Percentiles rank a stretch among this genome's conserved stretches.
Conservation (phyloP, 169 alveolate genomes). For the Theileria annulata region DNA sequence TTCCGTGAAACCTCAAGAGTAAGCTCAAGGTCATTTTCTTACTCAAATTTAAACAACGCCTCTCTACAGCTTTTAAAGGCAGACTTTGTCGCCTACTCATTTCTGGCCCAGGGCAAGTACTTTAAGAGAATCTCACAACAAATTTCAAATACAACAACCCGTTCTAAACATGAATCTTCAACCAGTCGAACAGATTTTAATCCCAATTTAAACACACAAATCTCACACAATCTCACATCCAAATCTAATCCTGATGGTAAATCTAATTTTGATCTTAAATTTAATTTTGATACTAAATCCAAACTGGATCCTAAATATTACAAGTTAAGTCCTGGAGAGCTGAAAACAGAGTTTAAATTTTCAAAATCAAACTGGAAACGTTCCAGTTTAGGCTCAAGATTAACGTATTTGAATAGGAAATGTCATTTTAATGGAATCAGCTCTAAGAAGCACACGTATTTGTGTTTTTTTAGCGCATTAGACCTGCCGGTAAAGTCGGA, state of each 20-base stretch:
- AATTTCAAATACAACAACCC: neutral
- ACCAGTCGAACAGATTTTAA: neutral
- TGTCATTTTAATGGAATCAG: neutral
- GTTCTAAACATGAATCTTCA: neutral
- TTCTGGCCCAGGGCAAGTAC: neutral
- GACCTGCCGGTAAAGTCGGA: neutral
- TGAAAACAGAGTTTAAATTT: neutral
- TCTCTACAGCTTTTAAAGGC: constrained; percentile 21
- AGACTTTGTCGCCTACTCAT: neutral
- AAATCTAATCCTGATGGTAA: neutral
- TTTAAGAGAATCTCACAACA: neutral
- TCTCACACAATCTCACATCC: neutral
- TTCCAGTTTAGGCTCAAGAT: too few species aligned
- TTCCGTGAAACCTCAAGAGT: neutral
- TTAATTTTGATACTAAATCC: too few species aligned
- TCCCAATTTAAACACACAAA: too few species aligned
- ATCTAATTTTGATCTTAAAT: neutral
- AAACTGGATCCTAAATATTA: neutral
- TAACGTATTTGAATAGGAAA: neutral
- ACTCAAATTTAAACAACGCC: neutral
- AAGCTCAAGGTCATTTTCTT: neutral
- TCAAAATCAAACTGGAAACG: too few species aligned
- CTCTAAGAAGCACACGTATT: neutral
- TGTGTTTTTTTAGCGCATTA: neutral
- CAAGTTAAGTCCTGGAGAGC: too few species aligned